phyloP scores from a whole-genome alignment of 306 rosid species.

The Hippophae tibetana region DNA sequence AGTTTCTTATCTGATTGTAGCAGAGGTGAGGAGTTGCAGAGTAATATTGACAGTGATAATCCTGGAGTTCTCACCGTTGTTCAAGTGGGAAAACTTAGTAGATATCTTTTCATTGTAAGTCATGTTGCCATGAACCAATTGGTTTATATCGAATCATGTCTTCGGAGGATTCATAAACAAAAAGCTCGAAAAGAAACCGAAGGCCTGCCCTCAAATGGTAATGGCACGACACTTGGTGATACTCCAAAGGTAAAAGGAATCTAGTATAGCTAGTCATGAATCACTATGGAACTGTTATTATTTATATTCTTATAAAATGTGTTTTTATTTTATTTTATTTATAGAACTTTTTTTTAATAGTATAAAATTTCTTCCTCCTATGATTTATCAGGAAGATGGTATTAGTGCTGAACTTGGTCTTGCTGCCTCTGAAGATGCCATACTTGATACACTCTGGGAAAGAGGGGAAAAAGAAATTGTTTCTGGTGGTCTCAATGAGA shows the following conservation, averaged over 20 bases:
- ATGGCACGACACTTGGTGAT: conserved; percentile 30
- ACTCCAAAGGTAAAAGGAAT: conserved; percentile 42
- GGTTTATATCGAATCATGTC: conserved; percentile 78
- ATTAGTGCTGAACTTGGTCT: conserved; percentile 84
- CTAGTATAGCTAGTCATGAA: background rate
- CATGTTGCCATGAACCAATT: conserved; percentile 92
- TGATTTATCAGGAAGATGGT: conserved; percentile 53
- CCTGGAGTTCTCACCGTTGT: conserved; percentile 39
- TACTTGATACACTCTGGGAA: conserved; percentile 71
- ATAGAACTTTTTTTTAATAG: background rate
- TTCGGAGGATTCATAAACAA: conserved; percentile 79
- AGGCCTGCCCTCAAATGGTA: conserved; percentile 33
- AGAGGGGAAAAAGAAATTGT: conserved; percentile 86
- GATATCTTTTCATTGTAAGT: conserved; percentile 69
- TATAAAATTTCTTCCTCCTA: background rate
- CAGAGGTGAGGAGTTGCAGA: conserved; percentile 42
- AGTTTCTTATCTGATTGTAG: conserved; percentile 43
- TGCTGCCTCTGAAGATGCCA: conserved; percentile 91
- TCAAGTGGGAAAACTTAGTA: conserved; percentile 55
- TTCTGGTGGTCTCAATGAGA: conserved; percentile 48
- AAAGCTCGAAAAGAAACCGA: conserved; percentile 40
- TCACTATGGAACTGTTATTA: background rate
- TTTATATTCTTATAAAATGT: background rate
- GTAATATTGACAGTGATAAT: conserved; percentile 35
- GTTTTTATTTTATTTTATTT: background rate